These are phyloP conservation scores for Epichloe gansuensis DNA, from an alignment of 2,329 filamentous ascomycete genomes.

Conservation along the genomic window DNA sequence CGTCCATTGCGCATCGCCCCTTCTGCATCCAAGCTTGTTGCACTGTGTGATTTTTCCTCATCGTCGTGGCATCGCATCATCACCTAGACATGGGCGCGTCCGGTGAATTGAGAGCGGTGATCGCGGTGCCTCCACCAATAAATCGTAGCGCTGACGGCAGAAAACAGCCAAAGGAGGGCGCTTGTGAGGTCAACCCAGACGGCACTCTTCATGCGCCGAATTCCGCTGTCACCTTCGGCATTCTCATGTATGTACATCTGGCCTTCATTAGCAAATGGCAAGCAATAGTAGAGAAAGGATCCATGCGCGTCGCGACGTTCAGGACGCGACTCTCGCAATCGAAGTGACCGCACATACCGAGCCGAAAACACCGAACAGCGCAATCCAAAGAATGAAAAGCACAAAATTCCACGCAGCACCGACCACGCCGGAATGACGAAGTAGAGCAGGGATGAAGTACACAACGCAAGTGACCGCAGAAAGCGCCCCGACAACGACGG, in stretches of 20 bases:
- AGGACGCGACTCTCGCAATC: not conserved
- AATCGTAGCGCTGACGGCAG: conserved; percentile 38
- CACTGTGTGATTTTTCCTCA: not conserved
- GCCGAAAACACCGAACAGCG: conserved; percentile 74
- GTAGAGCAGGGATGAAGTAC: conserved; percentile 52
- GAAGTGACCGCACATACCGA: conserved; percentile 28
- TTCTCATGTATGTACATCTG: conserved; percentile 62
- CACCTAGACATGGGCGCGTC: conserved; percentile 40
- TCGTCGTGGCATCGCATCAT: conserved; percentile 5
- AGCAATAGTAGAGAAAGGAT: too few relatives aligned
- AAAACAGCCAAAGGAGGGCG: conserved; percentile 64
- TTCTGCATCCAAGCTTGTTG: not conserved
- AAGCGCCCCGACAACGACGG: conserved; percentile 55
- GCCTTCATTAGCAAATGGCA: not conserved
- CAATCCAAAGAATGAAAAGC: conserved; percentile 67
- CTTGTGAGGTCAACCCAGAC: conserved; percentile 73
- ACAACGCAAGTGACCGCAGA: conserved; percentile 51
- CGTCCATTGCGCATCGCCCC: not conserved
- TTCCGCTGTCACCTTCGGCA: conserved; percentile 47
- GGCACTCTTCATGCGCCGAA: conserved; percentile 71
- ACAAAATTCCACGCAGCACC: conserved; percentile 59
- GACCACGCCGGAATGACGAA: conserved; percentile 32
- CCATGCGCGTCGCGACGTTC: not conserved
- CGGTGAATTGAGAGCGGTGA: conserved; percentile 43
- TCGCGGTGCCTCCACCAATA: conserved; percentile 49